Base-by-base conservation (phyloP, 2,329 filamentous ascomycete genomes). In the Penicillium occitanis region DNA sequence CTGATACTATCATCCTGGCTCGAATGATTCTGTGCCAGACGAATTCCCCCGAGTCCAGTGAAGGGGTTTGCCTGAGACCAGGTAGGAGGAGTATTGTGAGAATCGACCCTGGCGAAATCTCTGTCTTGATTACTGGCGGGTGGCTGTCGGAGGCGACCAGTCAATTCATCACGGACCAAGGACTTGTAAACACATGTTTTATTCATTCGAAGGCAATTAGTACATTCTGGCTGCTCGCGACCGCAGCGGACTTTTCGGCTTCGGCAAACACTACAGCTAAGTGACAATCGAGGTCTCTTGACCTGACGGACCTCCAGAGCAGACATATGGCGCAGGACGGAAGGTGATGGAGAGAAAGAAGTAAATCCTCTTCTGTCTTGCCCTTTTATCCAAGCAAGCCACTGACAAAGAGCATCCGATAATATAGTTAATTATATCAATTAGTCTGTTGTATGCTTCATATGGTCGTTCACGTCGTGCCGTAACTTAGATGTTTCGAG, bases 211-310 rank as follows among this genome's bases (percentile, higher is more conserved):
- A 57, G 35, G 61, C 68, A 69, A 44, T 70, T 70, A 37, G 50
- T 63, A 22, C 68, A 70, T 59, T 63, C n/a, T 57, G 68, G 68
- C 8, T 69, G 68, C 42, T 70, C 68, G 17, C 66, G 62, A 37
- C 68, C 68, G 14, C 68, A 70, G 50, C 68, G 63, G 25, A 70
- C 68, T 42, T 70, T 70, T 19, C 68, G 68, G n/a, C 63, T 59
- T 2, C 68, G 66, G 55, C 68, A 70, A 13, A 66, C 63, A 19
- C 42, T 59, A 48, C 68, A 70, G 17, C 61, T 70, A 2, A 70
- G 68, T 14, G 64, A 61, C 30, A 69, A 25, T 33, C 68, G 67
- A 5, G 68, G 68, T 64, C 59, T 65, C 10, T 69, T 69, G 53
- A 68, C 48, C 37, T 61, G 63, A 44, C 57, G 63, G 8, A 57